A percentile compares a stretch with the other conserved stretches of the same genome.
Evolutionary conservation across 1,139 yeast species (phyloP).

Genomic region (Fermentozyma sake): DNA sequence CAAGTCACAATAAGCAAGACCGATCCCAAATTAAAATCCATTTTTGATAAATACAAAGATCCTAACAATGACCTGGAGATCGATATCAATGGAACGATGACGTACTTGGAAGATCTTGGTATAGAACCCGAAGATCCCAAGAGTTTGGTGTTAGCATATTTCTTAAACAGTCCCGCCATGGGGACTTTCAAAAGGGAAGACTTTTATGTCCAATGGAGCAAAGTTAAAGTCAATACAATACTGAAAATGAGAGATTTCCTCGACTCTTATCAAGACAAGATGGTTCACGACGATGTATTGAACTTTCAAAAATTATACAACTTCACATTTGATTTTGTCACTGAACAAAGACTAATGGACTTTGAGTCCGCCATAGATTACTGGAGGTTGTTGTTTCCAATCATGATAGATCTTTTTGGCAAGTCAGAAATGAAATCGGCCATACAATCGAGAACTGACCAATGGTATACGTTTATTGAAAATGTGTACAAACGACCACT

Average conservation of each 20-base stretch:
- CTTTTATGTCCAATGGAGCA: conserved; percentile 58
- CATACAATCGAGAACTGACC: conserved; percentile 14
- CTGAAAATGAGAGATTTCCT: conserved; percentile 48
- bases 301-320: conserved; percentile 58
- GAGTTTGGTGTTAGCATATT: conserved; percentile 66
- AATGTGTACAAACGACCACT: conserved; percentile 42
- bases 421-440: not conserved
- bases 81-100: conserved; percentile 74
- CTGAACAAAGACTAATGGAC: conserved; percentile 60
- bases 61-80: conserved; percentile 24
- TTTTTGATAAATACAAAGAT: conserved; percentile 30
- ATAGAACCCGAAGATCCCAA: conserved; percentile 69
- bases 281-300: conserved; percentile 12
- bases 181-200: conserved; percentile 51
- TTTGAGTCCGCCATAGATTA: conserved; percentile 67
- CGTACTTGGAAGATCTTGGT: conserved; percentile 60
- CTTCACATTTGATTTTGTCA: conserved; percentile 64
- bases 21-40: conserved; percentile 16
- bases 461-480: conserved; percentile 50
- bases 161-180: conserved; percentile 59
- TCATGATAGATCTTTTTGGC: conserved; percentile 8
- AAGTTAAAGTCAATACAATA: conserved; percentile 31
- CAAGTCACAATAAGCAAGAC: conserved; percentile 7
- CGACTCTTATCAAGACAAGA: conserved; percentile 31
- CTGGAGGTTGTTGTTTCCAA: conserved; percentile 65